Evolutionary conservation across 768 basidiomycete genomes (phyloP).

Genomic region (Leccinum pellstonianum): DNA sequence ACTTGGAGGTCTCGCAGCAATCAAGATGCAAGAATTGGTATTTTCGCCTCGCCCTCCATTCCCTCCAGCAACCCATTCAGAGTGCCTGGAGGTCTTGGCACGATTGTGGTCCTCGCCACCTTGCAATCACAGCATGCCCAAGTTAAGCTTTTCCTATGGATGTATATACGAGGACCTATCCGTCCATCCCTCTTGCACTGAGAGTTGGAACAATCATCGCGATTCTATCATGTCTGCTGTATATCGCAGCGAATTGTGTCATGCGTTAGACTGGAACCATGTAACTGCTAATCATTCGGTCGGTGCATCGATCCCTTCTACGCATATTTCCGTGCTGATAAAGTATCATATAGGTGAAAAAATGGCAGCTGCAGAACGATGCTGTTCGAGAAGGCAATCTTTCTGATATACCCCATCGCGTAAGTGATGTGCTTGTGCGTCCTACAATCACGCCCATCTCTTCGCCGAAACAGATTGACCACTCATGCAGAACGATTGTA

Average conservation of each 20-base stretch:
- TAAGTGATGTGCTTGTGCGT: background rate
- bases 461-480: background rate
- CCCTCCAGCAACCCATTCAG: background rate
- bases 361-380: background rate
- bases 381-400: background rate
- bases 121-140: background rate
- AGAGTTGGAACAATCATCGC: background rate
- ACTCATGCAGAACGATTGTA: background rate
- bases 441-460: background rate
- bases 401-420: background rate
- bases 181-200: background rate
- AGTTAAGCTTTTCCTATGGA: background rate
- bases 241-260: constrained; percentile 1
- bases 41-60: background rate
- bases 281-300: too few relatives aligned
- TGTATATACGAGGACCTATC: background rate
- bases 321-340: background rate
- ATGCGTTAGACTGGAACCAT: background rate
- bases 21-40: background rate
- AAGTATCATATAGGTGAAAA: background rate
- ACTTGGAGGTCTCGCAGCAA: background rate
- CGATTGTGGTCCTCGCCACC: background rate
- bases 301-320: background rate
- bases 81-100: background rate
- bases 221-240: background rate